Base-by-base conservation (phyloP, 345 rosid genomes). In the Crucihimalaya himalaica region DNA sequence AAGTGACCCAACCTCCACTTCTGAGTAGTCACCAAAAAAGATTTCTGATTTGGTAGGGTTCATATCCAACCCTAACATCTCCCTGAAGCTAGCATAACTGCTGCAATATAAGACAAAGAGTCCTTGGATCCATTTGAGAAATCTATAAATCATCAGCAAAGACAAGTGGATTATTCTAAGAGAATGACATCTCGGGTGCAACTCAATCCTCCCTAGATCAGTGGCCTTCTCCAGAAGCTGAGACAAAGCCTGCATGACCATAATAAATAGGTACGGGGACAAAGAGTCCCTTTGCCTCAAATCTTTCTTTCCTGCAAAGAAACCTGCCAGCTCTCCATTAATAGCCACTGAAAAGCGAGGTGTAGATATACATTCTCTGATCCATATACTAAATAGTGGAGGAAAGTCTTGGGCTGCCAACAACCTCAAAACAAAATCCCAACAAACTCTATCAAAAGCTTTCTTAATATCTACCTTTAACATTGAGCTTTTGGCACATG, bases 1-100 rank as follows among this genome's bases (percentile, higher is more conserved):
- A 4, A 47, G 4, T 0, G 8, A 5, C 0, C 5, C 0, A 0
- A 14, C 25, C 0, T 47, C 25, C 0, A 2, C 4, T 1, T 19
- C 14, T 1, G 23, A 8, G 2, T 47, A 47, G 0, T 25, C 53
- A 1, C 53, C 53, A 9, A 47, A 19, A 5, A 47, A 47, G 2
- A 47, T 9, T 4, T 47, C 25, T 8, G 53, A 47, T 2, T 47
- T 47, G 1, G 14, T 0, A 0, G 53, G 53, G 5, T 47, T 47
- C 25, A 47, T 47, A 11, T 47, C 53, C 4, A 47, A 0, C 0
- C 25, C 53, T 8, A 4, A 19, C 53, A 47, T 19, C 0, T 3
- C 25, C 3, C 9, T 47, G 2, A 47, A 47, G 0, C 8, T 47
- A 5, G 8, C 53, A 47, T 47, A 1, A 19, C 25, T 7, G 11